Conservation (phyloP, 768 basidiomycete genomes). For the Mycena albidolilacea region DNA sequence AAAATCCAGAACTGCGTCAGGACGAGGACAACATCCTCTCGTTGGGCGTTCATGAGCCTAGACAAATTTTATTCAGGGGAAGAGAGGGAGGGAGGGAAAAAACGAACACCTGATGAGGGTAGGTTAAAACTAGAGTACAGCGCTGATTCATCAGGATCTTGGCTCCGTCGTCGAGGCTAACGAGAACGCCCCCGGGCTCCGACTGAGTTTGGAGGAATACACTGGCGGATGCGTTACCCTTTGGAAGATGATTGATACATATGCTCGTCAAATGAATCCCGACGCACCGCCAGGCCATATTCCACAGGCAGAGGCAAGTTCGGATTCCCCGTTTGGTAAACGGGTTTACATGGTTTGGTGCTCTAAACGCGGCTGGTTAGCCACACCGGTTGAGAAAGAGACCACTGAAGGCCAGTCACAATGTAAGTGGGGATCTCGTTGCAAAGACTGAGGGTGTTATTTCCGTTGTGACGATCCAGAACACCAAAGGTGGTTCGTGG, state of each 20-base stretch:
- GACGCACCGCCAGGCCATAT: constrained; percentile 29
- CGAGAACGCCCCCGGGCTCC: constrained; percentile 22
- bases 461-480: constrained; percentile 39
- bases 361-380: neutral
- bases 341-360: neutral
- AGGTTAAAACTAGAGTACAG: constrained; percentile 47
- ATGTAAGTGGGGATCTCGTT: constrained; percentile 41
- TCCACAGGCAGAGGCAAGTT: constrained; percentile 14
- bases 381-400: neutral
- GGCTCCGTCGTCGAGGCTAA: constrained; percentile 35
- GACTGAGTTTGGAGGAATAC: neutral
- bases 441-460: constrained; percentile 48
- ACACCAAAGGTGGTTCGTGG: constrained; percentile 43
- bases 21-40: constrained; percentile 50
- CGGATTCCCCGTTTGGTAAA: constrained; percentile 28
- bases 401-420: neutral
- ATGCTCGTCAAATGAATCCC: neutral
- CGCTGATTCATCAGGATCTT: constrained; percentile 37
- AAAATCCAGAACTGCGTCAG: constrained; percentile 52
- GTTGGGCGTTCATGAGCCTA: constrained; percentile 37
- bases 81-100: neutral
- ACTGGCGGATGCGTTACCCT: neutral
- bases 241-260: neutral
- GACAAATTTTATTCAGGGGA: neutral
- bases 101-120: constrained; percentile 46